A percentile compares a stretch with the other conserved stretches of the same genome.
Evolutionary conservation across 148 eudicot species (phyloP).

Genomic region (Fagopyrum tataricum): DNA sequence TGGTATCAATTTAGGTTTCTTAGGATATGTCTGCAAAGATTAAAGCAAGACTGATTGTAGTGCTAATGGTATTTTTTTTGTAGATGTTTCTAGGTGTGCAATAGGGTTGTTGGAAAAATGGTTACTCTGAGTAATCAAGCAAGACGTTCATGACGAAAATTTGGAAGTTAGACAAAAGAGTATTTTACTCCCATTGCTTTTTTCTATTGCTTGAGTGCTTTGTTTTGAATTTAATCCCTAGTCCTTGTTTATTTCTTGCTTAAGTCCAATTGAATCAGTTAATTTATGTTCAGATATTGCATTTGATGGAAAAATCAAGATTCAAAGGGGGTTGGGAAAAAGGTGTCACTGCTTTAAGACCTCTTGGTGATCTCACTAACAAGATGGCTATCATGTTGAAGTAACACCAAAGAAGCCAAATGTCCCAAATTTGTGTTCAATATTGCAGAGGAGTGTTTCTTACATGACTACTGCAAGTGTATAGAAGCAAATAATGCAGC

Average conservation of each 20-base stretch:
- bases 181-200: background rate
- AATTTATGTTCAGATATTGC: slow-evolving; percentile 2
- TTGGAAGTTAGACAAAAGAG: slow-evolving; percentile 14
- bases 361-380: slow-evolving; percentile 14
- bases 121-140: slow-evolving; percentile 3
- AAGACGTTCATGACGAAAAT: slow-evolving; percentile 8
- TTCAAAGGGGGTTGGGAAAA: background rate
- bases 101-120: background rate
- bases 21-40: too few species aligned
- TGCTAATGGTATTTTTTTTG: background rate
- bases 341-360: background rate
- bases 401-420: background rate
- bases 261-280: background rate
- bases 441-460: slow-evolving; percentile 16
- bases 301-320: slow-evolving; percentile 9
- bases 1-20: too few species aligned
- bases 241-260: background rate
- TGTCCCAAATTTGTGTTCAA: background rate
- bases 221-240: background rate
- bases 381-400: slow-evolving; percentile 8
- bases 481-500: slow-evolving; percentile 7
- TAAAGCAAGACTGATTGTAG: too few species aligned
- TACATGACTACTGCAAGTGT: slow-evolving; percentile 13
- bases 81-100: background rate
- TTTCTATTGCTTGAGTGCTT: background rate